phyloP scores from a whole-genome alignment of 176 grass and related monocot species.

The Aegilops umbellulata region DNA sequence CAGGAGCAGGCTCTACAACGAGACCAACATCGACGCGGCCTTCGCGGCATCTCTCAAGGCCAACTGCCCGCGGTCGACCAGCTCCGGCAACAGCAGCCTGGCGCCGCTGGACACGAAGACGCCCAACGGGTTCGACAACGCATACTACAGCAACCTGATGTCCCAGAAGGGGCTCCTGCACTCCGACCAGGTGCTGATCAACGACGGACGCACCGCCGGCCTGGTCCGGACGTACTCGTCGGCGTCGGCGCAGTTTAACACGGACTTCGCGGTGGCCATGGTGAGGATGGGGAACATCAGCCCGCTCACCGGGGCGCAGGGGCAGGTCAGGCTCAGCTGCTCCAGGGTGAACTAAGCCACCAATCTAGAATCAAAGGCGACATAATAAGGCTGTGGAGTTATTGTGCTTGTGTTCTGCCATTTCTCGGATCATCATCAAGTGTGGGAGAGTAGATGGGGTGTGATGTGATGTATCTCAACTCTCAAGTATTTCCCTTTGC shows the following conservation, averaged over 20 bases:
- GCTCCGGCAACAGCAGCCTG: conserved; percentile 36
- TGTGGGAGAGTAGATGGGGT: too few relatives aligned
- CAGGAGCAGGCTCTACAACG: conserved; percentile 51
- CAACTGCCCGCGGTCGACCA: conserved; percentile 32
- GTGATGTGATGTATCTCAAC: too few relatives aligned
- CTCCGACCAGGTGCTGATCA: conserved; percentile 37
- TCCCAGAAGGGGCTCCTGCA: conserved; percentile 41
- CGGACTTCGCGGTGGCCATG: conserved; percentile 42
- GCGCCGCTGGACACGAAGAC: conserved; percentile 44
- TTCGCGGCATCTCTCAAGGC: conserved; percentile 35
- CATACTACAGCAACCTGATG: conserved; percentile 48
- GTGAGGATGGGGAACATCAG: conserved; percentile 50
- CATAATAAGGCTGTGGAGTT: neutral
- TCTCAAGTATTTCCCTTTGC: too few relatives aligned
- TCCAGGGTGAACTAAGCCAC: conserved; percentile 28
- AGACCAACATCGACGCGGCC: conserved; percentile 45
- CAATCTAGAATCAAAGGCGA: neutral
- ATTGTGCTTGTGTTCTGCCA: neutral
- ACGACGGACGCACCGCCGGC: conserved; percentile 1
- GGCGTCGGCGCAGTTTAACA: conserved; percentile 5
- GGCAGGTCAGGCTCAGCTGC: conserved; percentile 44
- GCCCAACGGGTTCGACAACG: conserved; percentile 38
- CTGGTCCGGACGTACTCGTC: conserved; percentile 30
- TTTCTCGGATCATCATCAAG: too few relatives aligned
- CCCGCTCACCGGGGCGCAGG: conserved; percentile 29